phyloP scores from a whole-genome alignment of 345 rosid genomes.

The Eutrema japonicum region DNA sequence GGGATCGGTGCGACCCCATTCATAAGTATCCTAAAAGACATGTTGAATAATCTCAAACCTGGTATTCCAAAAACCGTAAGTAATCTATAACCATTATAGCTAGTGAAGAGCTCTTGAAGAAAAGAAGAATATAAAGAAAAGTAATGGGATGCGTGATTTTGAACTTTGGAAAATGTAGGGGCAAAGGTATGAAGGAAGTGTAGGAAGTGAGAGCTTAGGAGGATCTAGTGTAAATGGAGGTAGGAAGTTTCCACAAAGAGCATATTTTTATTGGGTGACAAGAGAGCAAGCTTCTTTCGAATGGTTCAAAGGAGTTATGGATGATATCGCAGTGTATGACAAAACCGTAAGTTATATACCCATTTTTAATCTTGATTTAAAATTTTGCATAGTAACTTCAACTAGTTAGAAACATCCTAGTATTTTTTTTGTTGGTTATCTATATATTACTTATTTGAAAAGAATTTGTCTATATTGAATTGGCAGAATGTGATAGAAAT shows the following conservation, averaged over 20 bases:
- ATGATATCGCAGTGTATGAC: constrained; percentile 85
- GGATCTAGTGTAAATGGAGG: constrained; percentile 31
- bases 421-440: neutral
- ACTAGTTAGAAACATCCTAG: constrained; percentile 2
- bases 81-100: constrained; percentile 2
- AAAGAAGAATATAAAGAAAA: neutral
- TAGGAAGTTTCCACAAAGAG: constrained; percentile 72
- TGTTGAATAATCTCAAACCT: constrained; percentile 64
- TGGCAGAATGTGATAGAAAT: constrained; percentile 83
- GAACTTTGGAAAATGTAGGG: constrained; percentile 31
- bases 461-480: neutral
- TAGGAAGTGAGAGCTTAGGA: constrained; percentile 32
- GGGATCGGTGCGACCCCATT: constrained; percentile 98
- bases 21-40: constrained; percentile 87
- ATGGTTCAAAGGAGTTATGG: constrained; percentile 99
- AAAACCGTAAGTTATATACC: constrained; percentile 51
- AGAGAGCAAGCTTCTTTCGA: constrained; percentile 95
- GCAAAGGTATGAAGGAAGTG: constrained; percentile 29
- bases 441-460: neutral
- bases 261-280: constrained; percentile 96
- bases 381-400: neutral
- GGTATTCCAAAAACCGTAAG: constrained; percentile 36
- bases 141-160: neutral
- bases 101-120: neutral
- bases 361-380: neutral